Conservation (phyloP, 2,329 filamentous ascomycete genomes). For the Trichoderma citrinoviride region DNA sequence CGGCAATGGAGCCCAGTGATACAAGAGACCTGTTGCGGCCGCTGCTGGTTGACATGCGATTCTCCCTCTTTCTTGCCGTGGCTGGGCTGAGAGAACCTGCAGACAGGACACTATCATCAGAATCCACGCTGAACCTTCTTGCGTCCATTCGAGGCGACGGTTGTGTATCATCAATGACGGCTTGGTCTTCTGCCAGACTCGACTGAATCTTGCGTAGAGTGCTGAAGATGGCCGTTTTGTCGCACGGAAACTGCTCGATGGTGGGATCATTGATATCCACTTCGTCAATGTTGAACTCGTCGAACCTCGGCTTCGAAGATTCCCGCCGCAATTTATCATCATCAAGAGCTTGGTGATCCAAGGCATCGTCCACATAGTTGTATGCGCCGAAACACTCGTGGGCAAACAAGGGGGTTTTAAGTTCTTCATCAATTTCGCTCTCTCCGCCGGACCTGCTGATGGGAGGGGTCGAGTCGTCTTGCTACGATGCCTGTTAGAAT, state of each 20-base stretch:
- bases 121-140: constrained; percentile 38
- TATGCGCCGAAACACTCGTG: constrained; percentile 48
- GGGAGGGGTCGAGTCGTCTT: constrained; percentile 19
- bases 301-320: constrained; percentile 24
- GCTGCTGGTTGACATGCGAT: constrained; percentile 35
- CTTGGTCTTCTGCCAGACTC: constrained; percentile 41
- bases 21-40: constrained; percentile 39
- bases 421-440: constrained; percentile 26
- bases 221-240: constrained; percentile 44
- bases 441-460: constrained; percentile 18
- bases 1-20: constrained; percentile 48
- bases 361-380: constrained; percentile 35
- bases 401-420: constrained; percentile 44
- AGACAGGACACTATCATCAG: constrained; percentile 38
- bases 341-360: constrained; percentile 30
- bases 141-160: constrained; percentile 31
- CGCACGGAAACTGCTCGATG: constrained; percentile 48
- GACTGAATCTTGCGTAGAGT: constrained; percentile 47
- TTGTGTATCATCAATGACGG: constrained; percentile 38
- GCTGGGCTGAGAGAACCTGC: constrained; percentile 38
- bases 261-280: constrained; percentile 47
- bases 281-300: constrained; percentile 18
- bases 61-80: constrained; percentile 34
- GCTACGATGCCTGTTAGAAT: constrained; percentile 25
- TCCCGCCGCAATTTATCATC: constrained; percentile 16